Percentiles rank a stretch among this genome's conserved stretches.
Evolutionary conservation across 2,329 filamentous ascomycete species (phyloP).

Genomic region (Nothomitra cinnamomea): DNA sequence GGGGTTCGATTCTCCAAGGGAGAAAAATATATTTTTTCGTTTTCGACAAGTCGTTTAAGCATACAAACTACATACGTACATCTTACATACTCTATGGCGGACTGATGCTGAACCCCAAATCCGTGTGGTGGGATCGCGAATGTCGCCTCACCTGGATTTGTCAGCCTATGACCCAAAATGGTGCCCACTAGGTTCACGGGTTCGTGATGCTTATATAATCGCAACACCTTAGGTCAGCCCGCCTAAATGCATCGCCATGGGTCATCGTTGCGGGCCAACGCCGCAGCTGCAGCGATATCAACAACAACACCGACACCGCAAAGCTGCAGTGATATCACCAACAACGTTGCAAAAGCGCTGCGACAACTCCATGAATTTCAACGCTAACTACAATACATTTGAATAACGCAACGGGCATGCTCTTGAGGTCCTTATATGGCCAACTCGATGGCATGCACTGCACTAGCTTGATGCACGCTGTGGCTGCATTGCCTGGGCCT

Average conservation of each 20-base stretch:
- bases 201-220: not conserved
- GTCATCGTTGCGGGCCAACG: not conserved
- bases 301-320: no score
- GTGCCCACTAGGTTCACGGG: not conserved
- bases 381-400: not conserved
- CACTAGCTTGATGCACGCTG: not conserved
- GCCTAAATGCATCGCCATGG: not conserved
- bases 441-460: not conserved
- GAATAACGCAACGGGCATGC: not conserved
- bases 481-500: not conserved
- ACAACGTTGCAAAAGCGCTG: no score
- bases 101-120: no score
- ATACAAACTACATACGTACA: no score
- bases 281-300: not conserved
- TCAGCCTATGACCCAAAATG: not conserved
- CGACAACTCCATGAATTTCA: not conserved
- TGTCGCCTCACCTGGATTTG: no score
- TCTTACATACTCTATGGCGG: no score
- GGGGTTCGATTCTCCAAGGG: conserved; percentile 21
- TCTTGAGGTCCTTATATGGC: not conserved
- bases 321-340: no score
- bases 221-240: not conserved
- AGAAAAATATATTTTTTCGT: conserved; percentile 9
- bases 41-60: no score
- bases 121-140: no score